Conservation (phyloP, 2,329 filamentous ascomycete genomes). For the Daldinia sp. region DNA sequence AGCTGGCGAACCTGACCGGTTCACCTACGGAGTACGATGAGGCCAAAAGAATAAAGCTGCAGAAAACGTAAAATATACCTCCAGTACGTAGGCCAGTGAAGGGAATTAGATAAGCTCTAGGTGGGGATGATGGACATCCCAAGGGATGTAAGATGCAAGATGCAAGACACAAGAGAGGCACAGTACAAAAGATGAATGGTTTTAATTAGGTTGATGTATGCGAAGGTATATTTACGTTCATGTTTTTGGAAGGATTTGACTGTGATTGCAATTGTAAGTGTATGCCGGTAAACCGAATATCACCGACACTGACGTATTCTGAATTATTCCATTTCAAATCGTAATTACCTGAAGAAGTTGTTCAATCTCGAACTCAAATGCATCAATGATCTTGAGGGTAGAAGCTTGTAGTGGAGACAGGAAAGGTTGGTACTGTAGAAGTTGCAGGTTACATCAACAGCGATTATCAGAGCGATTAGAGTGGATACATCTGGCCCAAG, state of each 20-base stretch:
- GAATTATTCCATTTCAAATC: conserved; percentile 2
- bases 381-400: neutral
- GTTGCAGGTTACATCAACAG: conserved; percentile 4
- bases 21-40: conserved; percentile 17
- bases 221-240: conserved; percentile 16
- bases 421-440: neutral
- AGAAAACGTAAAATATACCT: conserved; percentile 22
- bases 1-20: conserved; percentile 7
- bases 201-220: conserved; percentile 2
- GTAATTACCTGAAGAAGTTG: conserved; percentile 14
- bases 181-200: neutral
- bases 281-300: no score
- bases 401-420: neutral
- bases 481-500: conserved; percentile 39
- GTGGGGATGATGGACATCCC: conserved; percentile 39
- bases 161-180: conserved; percentile 24
- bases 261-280: neutral
- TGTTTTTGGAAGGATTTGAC: neutral
- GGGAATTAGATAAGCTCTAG: conserved; percentile 32
- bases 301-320: neutral
- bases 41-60: conserved; percentile 23
- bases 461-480: neutral
- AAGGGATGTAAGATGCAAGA: conserved; percentile 2
- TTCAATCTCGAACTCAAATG: neutral
- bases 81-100: conserved; percentile 27